Base-by-base conservation (phyloP, 306 rosid species). In the Parietaria judaica region DNA sequence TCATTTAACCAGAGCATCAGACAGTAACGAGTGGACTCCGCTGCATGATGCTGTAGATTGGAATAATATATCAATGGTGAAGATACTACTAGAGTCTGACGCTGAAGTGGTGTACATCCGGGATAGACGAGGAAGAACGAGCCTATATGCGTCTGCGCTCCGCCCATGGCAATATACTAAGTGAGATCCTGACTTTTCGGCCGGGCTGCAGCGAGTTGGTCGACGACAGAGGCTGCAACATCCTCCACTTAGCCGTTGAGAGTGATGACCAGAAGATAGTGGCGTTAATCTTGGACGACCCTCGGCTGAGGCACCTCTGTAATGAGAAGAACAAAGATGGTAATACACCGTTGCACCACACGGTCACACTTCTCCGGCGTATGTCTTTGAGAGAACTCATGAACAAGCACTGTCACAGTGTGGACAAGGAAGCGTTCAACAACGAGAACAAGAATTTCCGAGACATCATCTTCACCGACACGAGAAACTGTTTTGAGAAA, bases 361-460 rank as follows among this genome's bases (percentile, higher is more conserved):
- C 3, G 23, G 48, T 5, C 0, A 6, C 4, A 38, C 4, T 53
- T 39, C 52, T 9, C 4, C 4, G 11, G 1, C 17, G 2, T 9
- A 6, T 8, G 45, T 38, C 2, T 1, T 2, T 1, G 14, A 0
- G 14, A 50, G 44, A 17, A 4, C 17, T 11, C 0, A 5, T 39
- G 7, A 3, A 3, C 7, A 39, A 39, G 44, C 44, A 39, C 44
- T 9, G 17, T 23, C 50, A 51, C 8, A 50, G 16, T 49, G 17
- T 59, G 51, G 66, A 60, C 36, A 52, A 4, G 47, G 51, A 23
- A 60, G 36, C 69, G 14, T 41, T 65, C 61, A 65, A 53, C 53
- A 17, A 51, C 6, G 0, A 60, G 12, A 34, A 52, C 8, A 3
- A 12, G 0, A 52, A 12, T 14, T 60, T 47, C 11, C 3, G n/a